Conservation (phyloP, 2,329 filamentous ascomycete species). For the Fusarium secorum region DNA sequence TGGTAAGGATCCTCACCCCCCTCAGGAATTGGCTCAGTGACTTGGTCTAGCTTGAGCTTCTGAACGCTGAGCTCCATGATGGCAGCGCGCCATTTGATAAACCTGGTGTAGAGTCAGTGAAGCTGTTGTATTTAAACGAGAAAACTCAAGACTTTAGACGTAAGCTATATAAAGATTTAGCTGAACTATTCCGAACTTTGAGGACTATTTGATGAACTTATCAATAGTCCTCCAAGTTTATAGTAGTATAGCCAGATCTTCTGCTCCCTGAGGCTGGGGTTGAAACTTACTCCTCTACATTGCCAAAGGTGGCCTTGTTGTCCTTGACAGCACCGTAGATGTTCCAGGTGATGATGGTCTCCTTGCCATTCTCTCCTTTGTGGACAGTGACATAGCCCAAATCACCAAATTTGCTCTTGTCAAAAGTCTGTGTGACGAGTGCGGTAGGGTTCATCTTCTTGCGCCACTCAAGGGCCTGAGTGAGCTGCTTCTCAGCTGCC, state of each 20-base stretch:
- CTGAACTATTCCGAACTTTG: neutral
- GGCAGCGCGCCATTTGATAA: conserved; percentile 87
- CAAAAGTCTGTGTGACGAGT: conserved; percentile 70
- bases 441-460: conserved; percentile 76
- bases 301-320: conserved; percentile 82
- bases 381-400: conserved; percentile 85
- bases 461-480: conserved; percentile 82
- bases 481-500: conserved; percentile 80
- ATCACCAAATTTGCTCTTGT: conserved; percentile 74
- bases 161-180: neutral
- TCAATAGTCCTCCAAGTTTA: neutral
- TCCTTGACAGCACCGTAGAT: conserved; percentile 90
- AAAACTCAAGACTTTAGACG: neutral
- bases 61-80: conserved; percentile 88
- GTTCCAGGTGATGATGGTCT: conserved; percentile 84
- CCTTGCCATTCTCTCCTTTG: conserved; percentile 61
- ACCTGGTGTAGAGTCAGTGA: conserved; percentile 59
- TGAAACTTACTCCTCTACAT: conserved; percentile 75
- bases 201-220: neutral
- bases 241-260: neutral
- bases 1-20: conserved; percentile 84
- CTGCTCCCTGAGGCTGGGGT: neutral
- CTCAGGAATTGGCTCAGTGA: conserved; percentile 75
- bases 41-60: conserved; percentile 73
- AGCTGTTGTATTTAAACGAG: neutral